These are phyloP conservation scores for Handroanthus guayacan DNA, from an alignment of 257 asterid genomes.

Conservation along the genomic window DNA sequence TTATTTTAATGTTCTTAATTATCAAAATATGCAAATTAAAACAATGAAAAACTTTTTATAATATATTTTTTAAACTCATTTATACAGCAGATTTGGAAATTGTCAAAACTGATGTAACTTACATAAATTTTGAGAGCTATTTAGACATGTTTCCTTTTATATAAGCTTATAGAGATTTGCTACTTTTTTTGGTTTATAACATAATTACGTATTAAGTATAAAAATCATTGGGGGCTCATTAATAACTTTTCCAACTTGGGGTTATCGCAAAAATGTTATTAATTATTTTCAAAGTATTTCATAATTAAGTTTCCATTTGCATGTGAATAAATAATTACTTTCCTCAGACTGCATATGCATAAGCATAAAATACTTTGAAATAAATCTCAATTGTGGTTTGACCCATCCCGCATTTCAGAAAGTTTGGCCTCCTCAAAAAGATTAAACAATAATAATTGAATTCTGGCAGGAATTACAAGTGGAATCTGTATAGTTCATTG, in stretches of 20 bases:
- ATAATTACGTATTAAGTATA: background rate
- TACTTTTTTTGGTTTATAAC: background rate
- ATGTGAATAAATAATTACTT: background rate
- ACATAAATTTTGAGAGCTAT: too few species aligned
- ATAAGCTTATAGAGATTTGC: background rate
- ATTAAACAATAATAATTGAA: background rate
- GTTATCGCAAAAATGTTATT: background rate
- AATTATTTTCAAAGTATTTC: background rate
- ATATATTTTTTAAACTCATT: too few species aligned
- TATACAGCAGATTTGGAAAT: too few species aligned
- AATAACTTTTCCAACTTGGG: slow-evolving; percentile 1
- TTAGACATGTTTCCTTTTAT: background rate
- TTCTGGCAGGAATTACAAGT: too few species aligned
- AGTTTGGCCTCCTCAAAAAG: background rate
- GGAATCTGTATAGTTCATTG: too few species aligned
- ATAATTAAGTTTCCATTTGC: background rate
- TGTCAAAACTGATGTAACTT: too few species aligned
- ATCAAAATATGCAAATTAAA: too few species aligned
- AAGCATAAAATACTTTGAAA: too few species aligned
- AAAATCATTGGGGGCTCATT: background rate
- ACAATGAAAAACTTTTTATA: too few species aligned
- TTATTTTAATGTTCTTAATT: too few species aligned
- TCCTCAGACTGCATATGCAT: background rate
- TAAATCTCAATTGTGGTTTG: background rate
- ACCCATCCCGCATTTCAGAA: background rate